A percentile compares a stretch with the other conserved stretches of the same genome.
Conservation (phyloP, 257 asterid species). For the Solanum pimpinellifolium region DNA sequence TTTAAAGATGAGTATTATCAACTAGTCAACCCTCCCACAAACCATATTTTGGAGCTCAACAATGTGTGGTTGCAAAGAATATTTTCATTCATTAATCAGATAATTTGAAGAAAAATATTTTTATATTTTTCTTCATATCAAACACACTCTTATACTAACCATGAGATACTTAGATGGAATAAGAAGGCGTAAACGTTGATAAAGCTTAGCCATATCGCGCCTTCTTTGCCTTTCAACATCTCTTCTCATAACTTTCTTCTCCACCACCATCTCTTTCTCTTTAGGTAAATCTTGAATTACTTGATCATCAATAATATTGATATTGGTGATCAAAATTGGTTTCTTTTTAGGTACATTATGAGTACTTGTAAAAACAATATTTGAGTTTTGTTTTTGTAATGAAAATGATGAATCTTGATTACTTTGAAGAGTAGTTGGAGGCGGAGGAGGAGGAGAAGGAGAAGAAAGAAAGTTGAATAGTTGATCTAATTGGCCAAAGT, state of each 20-base stretch:
- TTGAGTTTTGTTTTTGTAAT: not conserved
- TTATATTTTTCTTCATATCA: not conserved
- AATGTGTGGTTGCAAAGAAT: not conserved
- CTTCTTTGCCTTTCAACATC: slow-evolving; percentile 4
- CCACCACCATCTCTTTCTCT: not conserved
- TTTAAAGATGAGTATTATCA: not conserved
- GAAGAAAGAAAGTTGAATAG: not conserved
- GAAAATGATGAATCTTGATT: not conserved
- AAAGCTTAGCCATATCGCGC: slow-evolving; percentile 1
- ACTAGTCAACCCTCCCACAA: not conserved
- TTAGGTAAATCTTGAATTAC: not conserved
- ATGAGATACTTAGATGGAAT: not conserved
- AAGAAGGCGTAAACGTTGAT: not conserved
- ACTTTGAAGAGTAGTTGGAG: not conserved
- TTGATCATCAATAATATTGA: not conserved
- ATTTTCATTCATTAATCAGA: not conserved
- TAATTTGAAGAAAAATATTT: not conserved
- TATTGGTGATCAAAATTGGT: not conserved
- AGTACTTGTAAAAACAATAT: not conserved
- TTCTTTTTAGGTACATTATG: not conserved
- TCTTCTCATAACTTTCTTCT: not conserved
- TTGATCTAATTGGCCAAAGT: not conserved
- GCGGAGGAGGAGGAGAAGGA: not conserved
- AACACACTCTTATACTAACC: not conserved
- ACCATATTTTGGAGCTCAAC: not conserved